phyloP scores from a whole-genome alignment of 495 filamentous ascomycete genomes.

The Terfezia claveryi region DNA sequence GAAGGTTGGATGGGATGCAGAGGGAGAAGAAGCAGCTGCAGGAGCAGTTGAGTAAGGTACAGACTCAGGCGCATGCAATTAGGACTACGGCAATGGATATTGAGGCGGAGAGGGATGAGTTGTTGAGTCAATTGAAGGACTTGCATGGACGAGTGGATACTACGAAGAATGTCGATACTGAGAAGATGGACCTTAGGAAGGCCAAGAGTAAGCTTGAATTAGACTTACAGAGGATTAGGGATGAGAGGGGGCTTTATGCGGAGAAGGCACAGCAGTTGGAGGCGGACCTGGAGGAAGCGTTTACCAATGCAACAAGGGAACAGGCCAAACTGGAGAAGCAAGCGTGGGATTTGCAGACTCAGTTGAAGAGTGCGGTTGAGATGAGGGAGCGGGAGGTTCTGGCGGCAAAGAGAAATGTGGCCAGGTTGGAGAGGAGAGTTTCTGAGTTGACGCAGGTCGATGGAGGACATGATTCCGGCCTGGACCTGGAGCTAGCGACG shows the following conservation, averaged over 20 bases:
- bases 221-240: conserved; percentile 31
- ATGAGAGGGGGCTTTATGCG: conserved; percentile 27
- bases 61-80: conserved; percentile 37
- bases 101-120: conserved; percentile 41
- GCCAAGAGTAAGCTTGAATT: conserved; percentile 31
- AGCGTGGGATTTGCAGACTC: conserved; percentile 16
- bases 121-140: conserved; percentile 31
- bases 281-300: conserved; percentile 21
- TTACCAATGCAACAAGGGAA: conserved; percentile 14
- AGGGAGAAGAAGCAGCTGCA: conserved; percentile 34
- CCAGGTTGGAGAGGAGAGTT: conserved; percentile 16
- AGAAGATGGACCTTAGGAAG: conserved; percentile 34
- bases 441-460: conserved; percentile 21
- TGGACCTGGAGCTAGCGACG: conserved; percentile 13
- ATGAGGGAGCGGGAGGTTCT: conserved; percentile 33
- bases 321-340: conserved; percentile 19
- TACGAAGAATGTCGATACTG: conserved; percentile 29
- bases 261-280: conserved; percentile 26
- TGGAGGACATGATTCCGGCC: conserved; percentile 16
- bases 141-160: conserved; percentile 26
- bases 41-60: conserved; percentile 37
- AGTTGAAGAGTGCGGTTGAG: conserved; percentile 17
- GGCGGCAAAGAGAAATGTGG: conserved; percentile 22
- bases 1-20: conserved; percentile 14
- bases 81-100: conserved; percentile 29